Evolutionary conservation across 2,329 filamentous ascomycete genomes (phyloP).

Genomic region (Trichoderma breve): DNA sequence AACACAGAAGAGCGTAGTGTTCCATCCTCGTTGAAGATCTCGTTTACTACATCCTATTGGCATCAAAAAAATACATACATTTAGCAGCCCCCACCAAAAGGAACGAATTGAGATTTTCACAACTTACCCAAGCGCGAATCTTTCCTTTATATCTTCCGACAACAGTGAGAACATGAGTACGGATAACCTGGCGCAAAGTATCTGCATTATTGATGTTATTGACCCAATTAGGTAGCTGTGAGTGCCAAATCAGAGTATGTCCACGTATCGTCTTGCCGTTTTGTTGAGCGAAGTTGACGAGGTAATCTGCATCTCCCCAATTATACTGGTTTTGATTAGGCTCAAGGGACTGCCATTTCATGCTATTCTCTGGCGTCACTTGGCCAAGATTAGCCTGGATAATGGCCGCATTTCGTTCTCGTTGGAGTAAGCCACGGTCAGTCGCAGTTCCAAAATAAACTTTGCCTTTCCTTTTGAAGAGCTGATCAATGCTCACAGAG

Average conservation of each 20-base stretch:
- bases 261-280: conserved; percentile 3
- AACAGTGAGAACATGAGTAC: not conserved
- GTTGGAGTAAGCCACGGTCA: conserved; percentile 3
- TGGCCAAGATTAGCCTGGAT: conserved; percentile 3
- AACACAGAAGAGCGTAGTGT: conserved; percentile 3
- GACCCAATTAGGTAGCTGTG: not conserved
- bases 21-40: conserved; percentile 9
- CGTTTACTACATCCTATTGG: conserved; percentile 2
- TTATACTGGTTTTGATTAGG: not conserved
- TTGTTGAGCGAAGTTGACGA: conserved; percentile 3
- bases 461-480: not conserved
- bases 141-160: conserved; percentile 8
- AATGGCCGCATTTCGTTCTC: not conserved
- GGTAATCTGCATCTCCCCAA: conserved; percentile 8
- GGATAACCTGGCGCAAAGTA: conserved; percentile 1
- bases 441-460: conserved; percentile 7
- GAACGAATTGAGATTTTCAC: too few species aligned
- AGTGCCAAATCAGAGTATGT: conserved; percentile 3
- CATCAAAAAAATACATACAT: not conserved
- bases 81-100: not conserved
- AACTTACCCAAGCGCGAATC: conserved; percentile 6
- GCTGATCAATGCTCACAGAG: not conserved
- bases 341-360: conserved; percentile 6
- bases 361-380: conserved; percentile 10
- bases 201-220: conserved; percentile 7